Conservation (phyloP, 2,329 filamentous ascomycete species). For the Paraconiothyrium sp. region DNA sequence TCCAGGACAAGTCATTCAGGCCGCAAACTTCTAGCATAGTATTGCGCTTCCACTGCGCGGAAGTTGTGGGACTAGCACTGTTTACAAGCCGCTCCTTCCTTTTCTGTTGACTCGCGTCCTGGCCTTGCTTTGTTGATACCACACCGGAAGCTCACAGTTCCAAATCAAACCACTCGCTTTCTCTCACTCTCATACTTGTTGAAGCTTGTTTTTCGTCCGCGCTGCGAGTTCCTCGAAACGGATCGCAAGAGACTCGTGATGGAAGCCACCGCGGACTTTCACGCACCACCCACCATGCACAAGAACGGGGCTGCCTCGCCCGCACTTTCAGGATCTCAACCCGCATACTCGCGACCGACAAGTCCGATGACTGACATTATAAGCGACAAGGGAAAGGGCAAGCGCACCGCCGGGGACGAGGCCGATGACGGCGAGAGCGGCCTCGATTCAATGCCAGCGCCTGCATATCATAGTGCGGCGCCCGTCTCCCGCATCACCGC, state of each 20-base stretch:
- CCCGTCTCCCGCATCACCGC: conserved; percentile 15
- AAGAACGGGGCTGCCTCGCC: background rate
- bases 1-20: background rate
- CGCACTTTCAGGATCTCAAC: background rate
- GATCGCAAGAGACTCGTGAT: background rate
- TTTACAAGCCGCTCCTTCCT: background rate
- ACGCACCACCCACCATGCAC: conserved; percentile 2
- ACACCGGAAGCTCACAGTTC: background rate
- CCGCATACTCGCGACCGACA: background rate
- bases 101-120: background rate
- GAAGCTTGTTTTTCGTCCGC: background rate
- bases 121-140: background rate
- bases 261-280: background rate
- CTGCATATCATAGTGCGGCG: background rate
- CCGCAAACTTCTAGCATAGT: background rate
- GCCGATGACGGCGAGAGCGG: background rate
- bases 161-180: background rate
- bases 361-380: conserved; percentile 17
- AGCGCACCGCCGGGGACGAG: conserved; percentile 30
- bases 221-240: background rate
- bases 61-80: background rate
- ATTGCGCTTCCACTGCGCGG: background rate
- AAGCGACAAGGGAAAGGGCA: conserved; percentile 28
- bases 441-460: background rate
- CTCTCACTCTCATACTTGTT: background rate